phyloP scores from a whole-genome alignment of 192 early-diverging fungal genomes.

The Backusella macrospora region DNA sequence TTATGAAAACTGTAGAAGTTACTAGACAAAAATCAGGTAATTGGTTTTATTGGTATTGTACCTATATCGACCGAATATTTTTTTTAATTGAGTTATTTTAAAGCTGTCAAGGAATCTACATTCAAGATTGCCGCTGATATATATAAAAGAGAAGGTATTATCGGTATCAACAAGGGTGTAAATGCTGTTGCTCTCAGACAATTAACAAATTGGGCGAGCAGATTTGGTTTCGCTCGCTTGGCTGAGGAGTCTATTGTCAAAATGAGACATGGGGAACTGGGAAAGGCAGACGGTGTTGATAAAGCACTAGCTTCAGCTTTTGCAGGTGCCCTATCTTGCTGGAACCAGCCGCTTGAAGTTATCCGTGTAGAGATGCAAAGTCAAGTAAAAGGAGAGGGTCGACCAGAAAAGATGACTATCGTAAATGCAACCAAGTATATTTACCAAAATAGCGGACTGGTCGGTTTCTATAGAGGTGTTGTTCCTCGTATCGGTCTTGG shows the following conservation, averaged over 20 bases:
- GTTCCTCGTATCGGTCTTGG: slow-evolving; percentile 78
- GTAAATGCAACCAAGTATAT: slow-evolving; percentile 83
- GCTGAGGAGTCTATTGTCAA: slow-evolving; percentile 74
- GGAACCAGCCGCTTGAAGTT: slow-evolving; percentile 99
- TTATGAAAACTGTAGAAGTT: slow-evolving; percentile 98
- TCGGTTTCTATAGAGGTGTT: slow-evolving; percentile 92
- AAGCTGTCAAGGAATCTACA: slow-evolving; percentile 66
- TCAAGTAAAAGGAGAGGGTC: slow-evolving; percentile 82
- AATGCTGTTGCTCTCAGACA: slow-evolving; percentile 96
- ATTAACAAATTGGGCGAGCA: slow-evolving; percentile 97
- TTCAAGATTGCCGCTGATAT: slow-evolving; percentile 87
- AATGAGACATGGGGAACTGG: slow-evolving; percentile 42
- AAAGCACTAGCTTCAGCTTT: slow-evolving; percentile 76
- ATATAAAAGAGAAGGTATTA: slow-evolving; percentile 89
- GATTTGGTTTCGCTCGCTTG: slow-evolving; percentile 81
- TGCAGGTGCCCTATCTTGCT: slow-evolving; percentile 91
- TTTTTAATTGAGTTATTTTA: slow-evolving; percentile 22
- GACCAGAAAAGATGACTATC: slow-evolving; percentile 93
- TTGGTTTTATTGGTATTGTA: neutral
- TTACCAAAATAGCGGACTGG: slow-evolving; percentile 85
- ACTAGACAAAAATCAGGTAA: slow-evolving; percentile 85
- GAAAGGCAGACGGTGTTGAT: slow-evolving; percentile 53
- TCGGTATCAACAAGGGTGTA: slow-evolving; percentile 97
- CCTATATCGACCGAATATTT: slow-evolving; percentile 19
- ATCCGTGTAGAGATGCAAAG: slow-evolving; percentile 99